These are phyloP conservation scores for Phellopilus nigrolimitatus DNA, from an alignment of 1,284 basidiomycete species.

Conservation along the genomic window DNA sequence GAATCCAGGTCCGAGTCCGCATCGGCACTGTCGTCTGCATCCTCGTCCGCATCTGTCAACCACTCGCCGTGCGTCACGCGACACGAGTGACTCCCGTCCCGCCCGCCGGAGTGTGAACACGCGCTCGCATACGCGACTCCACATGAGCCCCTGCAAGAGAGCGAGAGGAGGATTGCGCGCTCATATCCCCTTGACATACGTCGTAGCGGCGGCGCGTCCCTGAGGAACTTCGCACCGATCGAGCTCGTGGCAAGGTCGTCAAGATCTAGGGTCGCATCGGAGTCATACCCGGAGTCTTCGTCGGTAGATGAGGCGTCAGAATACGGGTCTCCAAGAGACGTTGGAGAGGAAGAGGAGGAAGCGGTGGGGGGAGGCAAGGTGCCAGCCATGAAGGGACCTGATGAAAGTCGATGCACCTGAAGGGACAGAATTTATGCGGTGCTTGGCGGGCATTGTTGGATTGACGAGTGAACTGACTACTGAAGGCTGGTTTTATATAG, in stretches of 20 bases:
- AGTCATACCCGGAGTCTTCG: neutral
- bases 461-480: too few species aligned
- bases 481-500: too few species aligned
- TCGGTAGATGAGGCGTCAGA: neutral
- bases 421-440: too few species aligned
- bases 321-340: neutral
- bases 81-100: neutral
- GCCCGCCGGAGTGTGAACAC: neutral
- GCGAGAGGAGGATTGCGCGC: neutral
- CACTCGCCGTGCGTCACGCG: neutral
- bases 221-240: neutral
- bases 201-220: neutral
- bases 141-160: neutral
- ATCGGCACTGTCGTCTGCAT: neutral
- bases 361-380: neutral
- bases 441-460: too few species aligned
- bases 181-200: constrained; percentile 9
- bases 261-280: constrained; percentile 7
- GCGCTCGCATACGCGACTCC: constrained; percentile 2
- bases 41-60: neutral
- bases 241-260: neutral
- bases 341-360: neutral
- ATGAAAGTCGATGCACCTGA: too few species aligned
- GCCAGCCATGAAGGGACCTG: neutral
- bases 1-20: neutral